phyloP scores from a whole-genome alignment of 306 rosid species.

The Dalbergia oliveri region DNA sequence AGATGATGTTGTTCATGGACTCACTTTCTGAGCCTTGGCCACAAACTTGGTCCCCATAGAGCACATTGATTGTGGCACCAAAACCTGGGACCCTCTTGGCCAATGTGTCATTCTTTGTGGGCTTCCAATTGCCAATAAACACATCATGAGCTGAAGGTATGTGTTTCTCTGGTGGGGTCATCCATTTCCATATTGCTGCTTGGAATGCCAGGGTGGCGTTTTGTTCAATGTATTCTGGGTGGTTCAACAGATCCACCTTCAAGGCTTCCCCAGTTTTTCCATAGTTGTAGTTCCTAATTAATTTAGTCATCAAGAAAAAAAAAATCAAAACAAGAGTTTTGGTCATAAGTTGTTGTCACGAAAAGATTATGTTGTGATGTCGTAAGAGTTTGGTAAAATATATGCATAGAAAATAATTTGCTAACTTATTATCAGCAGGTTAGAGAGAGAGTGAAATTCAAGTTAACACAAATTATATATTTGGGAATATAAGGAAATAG shows the following conservation, averaged over 20 bases:
- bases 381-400: background rate
- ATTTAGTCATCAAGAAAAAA: constrained; percentile 23
- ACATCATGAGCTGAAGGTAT: constrained; percentile 88
- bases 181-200: constrained; percentile 90
- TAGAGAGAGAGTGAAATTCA: background rate
- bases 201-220: constrained; percentile 92
- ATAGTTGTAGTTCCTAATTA: constrained; percentile 86
- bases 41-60: constrained; percentile 75
- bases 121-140: constrained; percentile 91
- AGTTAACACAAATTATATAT: background rate
- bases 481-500: background rate
- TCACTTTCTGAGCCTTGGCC: constrained; percentile 76
- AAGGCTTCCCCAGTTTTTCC: constrained; percentile 81
- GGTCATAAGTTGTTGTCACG: background rate
- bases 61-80: constrained; percentile 84
- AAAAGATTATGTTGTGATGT: background rate
- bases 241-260: constrained; percentile 77
- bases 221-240: constrained; percentile 94
- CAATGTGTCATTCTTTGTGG: constrained; percentile 89
- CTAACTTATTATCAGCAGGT: background rate
- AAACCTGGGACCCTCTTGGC: constrained; percentile 87
- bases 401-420: background rate
- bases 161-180: constrained; percentile 81
- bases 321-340: background rate
- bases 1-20: constrained; percentile 76